Percentiles rank a stretch among this genome's conserved stretches.
phyloP scores from a whole-genome alignment of 306 rosid species.

The Pyrus bretschneideri region DNA sequence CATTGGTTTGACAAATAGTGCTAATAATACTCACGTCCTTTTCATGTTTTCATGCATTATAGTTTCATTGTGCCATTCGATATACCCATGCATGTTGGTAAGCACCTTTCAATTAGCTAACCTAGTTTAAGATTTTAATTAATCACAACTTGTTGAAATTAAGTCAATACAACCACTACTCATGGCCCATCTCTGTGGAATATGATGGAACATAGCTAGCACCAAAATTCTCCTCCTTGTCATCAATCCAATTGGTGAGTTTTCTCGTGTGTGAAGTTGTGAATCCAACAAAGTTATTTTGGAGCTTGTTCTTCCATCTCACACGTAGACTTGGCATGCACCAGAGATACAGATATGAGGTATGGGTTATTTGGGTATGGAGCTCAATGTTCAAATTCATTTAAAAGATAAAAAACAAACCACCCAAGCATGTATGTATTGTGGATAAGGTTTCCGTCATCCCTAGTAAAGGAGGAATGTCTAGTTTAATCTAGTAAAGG shows the following conservation, averaged over 20 bases:
- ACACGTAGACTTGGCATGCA: not conserved
- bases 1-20: not conserved
- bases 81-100: too few species aligned
- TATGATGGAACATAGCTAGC: not conserved
- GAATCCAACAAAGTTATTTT: not conserved
- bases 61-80: not conserved
- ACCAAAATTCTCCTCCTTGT: not conserved
- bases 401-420: not conserved
- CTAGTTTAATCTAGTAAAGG: not conserved
- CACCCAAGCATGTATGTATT: not conserved
- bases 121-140: not conserved
- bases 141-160: too few species aligned
- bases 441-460: too few species aligned
- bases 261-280: not conserved
- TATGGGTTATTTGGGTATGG: not conserved
- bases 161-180: too few species aligned
- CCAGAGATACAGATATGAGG: not conserved
- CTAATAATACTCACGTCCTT: not conserved
- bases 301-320: constrained; percentile 3
- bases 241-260: not conserved
- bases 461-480: too few species aligned
- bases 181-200: not conserved
- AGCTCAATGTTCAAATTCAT: not conserved
- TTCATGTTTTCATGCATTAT: not conserved
- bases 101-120: not conserved